Base-by-base conservation (phyloP, 2,329 filamentous ascomycete species). In the Thelonectria olida region DNA sequence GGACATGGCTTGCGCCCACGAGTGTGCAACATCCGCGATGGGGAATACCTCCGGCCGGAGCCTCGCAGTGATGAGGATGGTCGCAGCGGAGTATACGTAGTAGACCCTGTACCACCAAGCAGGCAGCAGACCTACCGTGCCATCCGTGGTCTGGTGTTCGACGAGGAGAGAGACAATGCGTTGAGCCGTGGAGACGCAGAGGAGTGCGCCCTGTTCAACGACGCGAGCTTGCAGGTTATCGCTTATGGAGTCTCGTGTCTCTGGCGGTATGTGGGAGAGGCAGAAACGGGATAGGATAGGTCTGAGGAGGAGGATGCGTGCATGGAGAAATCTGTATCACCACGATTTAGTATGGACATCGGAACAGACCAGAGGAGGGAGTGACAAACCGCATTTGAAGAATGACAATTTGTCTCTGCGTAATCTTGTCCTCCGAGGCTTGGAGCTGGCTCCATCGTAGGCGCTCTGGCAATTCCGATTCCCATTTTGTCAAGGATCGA, bases 31-130 rank as follows among this genome's bases (percentile, higher is more conserved):
- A 0, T 74, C 74, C 0, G 39, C 52, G 0, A 66, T 60, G 0
- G 71, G 63, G 28, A 78, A 77, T 2, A 72, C 61, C 2, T 76
- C 74, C 0, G 76, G 75, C 2, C 76, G 70, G 0, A 79, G 65
- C 19, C 73, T 75, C 1, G 77, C 76, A 0, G 75, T 76, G 3
- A 79, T 74, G 2, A 79, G 69, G 1, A 78, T 68, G 0, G 74
- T 77, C 1, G 77, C 74, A 0, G 77, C 76, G 0, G 75, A 74
- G 66, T 77, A 78, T 15, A 79, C 63, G 15, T 78, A 79, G 56
- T 76, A 78, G 0, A 79, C 69, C 1, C 76, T 67, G 42, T 79
- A 78, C 77, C 77, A 79, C 77, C 77, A 79, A 0, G 76, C 76
- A 2, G 76, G 78, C 0, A 79, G 63, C 0, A 78, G 63, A 0